Evolutionary conservation across 495 filamentous ascomycete species (phyloP).

Genomic region (Hyaloscypha bicolor): DNA sequence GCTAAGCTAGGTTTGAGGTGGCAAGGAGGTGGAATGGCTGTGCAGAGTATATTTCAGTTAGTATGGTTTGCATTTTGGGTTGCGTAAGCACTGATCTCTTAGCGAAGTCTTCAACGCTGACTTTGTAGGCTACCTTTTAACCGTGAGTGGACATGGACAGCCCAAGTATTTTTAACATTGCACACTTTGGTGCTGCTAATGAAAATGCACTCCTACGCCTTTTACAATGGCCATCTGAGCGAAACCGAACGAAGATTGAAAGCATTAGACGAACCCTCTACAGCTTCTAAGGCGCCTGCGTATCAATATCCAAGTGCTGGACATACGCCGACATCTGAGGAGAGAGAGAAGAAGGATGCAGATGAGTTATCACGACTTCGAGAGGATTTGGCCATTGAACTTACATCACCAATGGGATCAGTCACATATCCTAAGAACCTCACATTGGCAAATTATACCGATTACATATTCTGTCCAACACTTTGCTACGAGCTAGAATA

Average conservation of each 20-base stretch:
- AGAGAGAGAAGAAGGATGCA: constrained; percentile 34
- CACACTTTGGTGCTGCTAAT: constrained; percentile 90
- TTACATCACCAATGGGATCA: constrained; percentile 85
- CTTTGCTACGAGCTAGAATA: constrained; percentile 98
- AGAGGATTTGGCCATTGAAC: constrained; percentile 84
- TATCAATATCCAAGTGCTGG: constrained; percentile 76
- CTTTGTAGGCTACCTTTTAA: constrained; percentile 75
- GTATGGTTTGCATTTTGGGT: constrained; percentile 85
- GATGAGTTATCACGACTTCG: constrained; percentile 60
- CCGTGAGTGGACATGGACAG: constrained; percentile 87
- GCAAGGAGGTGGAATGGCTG: constrained; percentile 70
- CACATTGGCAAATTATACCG: constrained; percentile 75
- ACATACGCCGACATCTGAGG: constrained; percentile 37
- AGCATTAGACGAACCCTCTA: constrained; percentile 75
- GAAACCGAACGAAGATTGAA: constrained; percentile 79
- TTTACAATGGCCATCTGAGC: constrained; percentile 95
- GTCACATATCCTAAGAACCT: constrained; percentile 92
- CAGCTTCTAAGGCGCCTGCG: constrained; percentile 66
- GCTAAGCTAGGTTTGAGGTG: constrained; percentile 65
- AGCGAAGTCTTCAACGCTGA: constrained; percentile 15
- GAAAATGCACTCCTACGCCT: constrained; percentile 98
- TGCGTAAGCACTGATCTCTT: constrained; percentile 47
- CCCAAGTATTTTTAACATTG: constrained; percentile 92
- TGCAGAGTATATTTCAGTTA: constrained; percentile 82
- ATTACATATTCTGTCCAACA: constrained; percentile 91